Percentiles rank a stretch among this genome's conserved stretches.
Conservation (phyloP, 805 yeast genomes). For the Brettanomyces custersianus region DNA sequence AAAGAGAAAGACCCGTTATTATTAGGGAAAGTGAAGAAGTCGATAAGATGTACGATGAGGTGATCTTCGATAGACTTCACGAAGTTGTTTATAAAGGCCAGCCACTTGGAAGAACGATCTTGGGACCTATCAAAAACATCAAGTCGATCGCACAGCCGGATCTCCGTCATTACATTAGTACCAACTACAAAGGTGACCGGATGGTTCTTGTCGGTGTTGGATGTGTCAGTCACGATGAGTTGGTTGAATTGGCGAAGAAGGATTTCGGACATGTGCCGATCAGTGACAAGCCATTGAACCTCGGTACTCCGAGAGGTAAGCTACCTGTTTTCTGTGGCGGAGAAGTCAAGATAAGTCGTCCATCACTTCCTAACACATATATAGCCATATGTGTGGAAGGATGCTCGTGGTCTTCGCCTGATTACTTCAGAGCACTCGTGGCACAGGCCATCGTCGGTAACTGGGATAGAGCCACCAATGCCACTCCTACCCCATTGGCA, state of each 20-base stretch:
- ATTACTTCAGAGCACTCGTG: constrained; percentile 88
- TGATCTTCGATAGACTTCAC: constrained; percentile 93
- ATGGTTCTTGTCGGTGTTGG: constrained; percentile 99
- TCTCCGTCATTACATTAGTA: constrained; percentile 66
- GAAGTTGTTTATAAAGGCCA: constrained; percentile 85
- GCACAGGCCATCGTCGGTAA: constrained; percentile 96
- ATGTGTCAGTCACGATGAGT: constrained; percentile 77
- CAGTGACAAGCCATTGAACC: constrained; percentile 47
- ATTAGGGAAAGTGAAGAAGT: constrained; percentile 96
- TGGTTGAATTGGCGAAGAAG: constrained; percentile 67
- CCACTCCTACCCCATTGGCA: constrained; percentile 80
- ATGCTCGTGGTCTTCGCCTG: constrained; percentile 93
- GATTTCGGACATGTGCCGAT: constrained; percentile 64
- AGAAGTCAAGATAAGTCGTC: constrained; percentile 77
- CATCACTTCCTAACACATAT: constrained; percentile 79
- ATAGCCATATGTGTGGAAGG: constrained; percentile 96
- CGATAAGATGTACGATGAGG: constrained; percentile 97
- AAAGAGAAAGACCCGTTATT: constrained; percentile 93
- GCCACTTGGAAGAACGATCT: constrained; percentile 90
- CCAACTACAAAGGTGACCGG: constrained; percentile 90
- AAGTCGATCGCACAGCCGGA: constrained; percentile 70
- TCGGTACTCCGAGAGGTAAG: constrained; percentile 67
- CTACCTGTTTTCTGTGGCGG: constrained; percentile 78
- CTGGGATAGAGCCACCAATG: constrained; percentile 91
- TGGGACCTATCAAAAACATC: constrained; percentile 90